Conservation (phyloP, 2,329 filamentous ascomycete species). For the Hypoxylon sp. region DNA sequence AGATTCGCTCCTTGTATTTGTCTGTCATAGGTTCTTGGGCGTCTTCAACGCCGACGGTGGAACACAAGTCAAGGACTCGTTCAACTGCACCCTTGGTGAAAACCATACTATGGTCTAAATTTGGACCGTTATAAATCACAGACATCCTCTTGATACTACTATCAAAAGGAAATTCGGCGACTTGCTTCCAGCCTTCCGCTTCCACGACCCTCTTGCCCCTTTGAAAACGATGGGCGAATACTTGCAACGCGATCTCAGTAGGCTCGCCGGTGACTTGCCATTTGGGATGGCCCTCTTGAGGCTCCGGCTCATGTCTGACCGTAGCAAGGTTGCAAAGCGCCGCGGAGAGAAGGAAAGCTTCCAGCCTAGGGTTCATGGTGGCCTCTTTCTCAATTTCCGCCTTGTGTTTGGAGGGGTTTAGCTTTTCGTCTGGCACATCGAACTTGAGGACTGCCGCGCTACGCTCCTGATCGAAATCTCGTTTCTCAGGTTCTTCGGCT, state of each 20-base stretch:
- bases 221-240: slow-evolving; percentile 79
- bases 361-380: slow-evolving; percentile 65
- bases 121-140: slow-evolving; percentile 74
- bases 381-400: slow-evolving; percentile 56
- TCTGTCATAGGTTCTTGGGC: slow-evolving; percentile 64
- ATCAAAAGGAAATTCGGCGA: slow-evolving; percentile 84
- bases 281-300: slow-evolving; percentile 66
- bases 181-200: slow-evolving; percentile 70
- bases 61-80: slow-evolving; percentile 71
- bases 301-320: slow-evolving; percentile 68
- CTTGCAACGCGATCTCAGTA: slow-evolving; percentile 82
- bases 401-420: slow-evolving; percentile 57
- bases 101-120: slow-evolving; percentile 64
- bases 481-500: slow-evolving; percentile 58
- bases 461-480: slow-evolving; percentile 72
- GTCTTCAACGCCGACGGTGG: slow-evolving; percentile 62
- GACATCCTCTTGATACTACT: slow-evolving; percentile 85
- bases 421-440: slow-evolving; percentile 72
- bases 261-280: slow-evolving; percentile 80
- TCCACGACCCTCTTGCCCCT: slow-evolving; percentile 69
- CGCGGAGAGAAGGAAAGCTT: slow-evolving; percentile 68
- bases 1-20: slow-evolving; percentile 64
- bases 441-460: slow-evolving; percentile 73
- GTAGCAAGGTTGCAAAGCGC: slow-evolving; percentile 77
- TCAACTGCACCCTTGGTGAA: slow-evolving; percentile 76